Percentiles rank a stretch among this genome's conserved stretches.
These are phyloP conservation scores for Sarocladium oryzae DNA, from an alignment of 2,329 filamentous ascomycete genomes.

Conservation along the genomic window DNA sequence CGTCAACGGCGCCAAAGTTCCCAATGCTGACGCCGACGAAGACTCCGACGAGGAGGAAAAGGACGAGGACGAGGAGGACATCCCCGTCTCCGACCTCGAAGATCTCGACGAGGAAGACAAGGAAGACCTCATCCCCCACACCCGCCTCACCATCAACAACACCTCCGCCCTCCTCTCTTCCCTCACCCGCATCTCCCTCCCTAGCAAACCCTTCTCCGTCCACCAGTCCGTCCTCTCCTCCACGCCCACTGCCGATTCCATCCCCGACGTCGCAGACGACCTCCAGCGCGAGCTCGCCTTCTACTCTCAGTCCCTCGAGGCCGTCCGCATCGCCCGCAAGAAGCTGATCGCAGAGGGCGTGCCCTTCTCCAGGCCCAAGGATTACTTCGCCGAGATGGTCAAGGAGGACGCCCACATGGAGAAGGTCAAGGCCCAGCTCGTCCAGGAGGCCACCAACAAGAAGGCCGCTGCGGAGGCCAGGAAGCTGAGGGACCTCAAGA, in stretches of 20 bases:
- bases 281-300: slow-evolving; percentile 88
- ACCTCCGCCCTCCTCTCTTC: slow-evolving; percentile 75
- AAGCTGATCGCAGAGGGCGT: slow-evolving; percentile 75
- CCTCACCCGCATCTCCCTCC: slow-evolving; percentile 68
- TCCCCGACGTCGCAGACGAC: slow-evolving; percentile 84
- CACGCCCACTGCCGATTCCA: slow-evolving; percentile 56
- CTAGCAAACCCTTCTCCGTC: slow-evolving; percentile 71
- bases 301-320: slow-evolving; percentile 81
- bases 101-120: slow-evolving; percentile 72
- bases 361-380: slow-evolving; percentile 79
- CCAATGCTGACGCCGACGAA: slow-evolving; percentile 36
- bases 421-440: slow-evolving; percentile 86
- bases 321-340: slow-evolving; percentile 65
- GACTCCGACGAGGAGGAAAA: slow-evolving; percentile 55
- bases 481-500: slow-evolving; percentile 91
- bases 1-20: slow-evolving; percentile 2
- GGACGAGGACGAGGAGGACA: slow-evolving; percentile 76
- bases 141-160: slow-evolving; percentile 96
- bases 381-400: slow-evolving; percentile 99
- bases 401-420: slow-evolving; percentile 99
- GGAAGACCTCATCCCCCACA: slow-evolving; percentile 82
- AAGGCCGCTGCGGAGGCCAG: slow-evolving; percentile 88
- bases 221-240: slow-evolving; percentile 71
- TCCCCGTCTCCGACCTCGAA: slow-evolving; percentile 81
- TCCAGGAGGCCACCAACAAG: slow-evolving; percentile 86